phyloP scores from a whole-genome alignment of 2,329 filamentous ascomycete genomes.

The Thelonectria olida region DNA sequence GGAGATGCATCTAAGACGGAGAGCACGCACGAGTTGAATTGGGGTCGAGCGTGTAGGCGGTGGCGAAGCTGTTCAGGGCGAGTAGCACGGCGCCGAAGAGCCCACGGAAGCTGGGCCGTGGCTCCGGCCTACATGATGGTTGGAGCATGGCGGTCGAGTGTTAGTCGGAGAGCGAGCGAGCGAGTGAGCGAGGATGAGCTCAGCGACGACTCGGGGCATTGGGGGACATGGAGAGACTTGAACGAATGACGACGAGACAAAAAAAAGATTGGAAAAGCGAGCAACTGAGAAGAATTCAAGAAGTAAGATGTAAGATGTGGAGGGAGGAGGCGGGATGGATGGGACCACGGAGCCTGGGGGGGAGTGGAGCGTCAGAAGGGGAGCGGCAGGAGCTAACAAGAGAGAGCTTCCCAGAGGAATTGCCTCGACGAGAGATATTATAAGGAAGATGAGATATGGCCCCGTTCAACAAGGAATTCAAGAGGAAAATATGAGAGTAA shows the following conservation, averaged over 20 bases:
- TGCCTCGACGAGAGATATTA: background rate
- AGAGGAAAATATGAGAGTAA: too few species aligned
- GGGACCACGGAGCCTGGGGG: background rate
- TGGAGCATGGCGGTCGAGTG: conserved; percentile 32
- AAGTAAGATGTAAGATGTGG: conserved; percentile 8
- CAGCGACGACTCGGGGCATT: conserved; percentile 25
- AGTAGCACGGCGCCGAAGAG: conserved; percentile 39
- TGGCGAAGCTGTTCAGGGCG: conserved; percentile 35
- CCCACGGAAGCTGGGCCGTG: conserved; percentile 26
- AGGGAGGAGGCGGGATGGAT: conserved; percentile 10
- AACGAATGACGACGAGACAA: conserved; percentile 1
- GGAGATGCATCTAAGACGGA: background rate
- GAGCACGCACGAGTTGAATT: conserved; percentile 46
- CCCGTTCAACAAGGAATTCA: background rate
- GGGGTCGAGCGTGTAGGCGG: conserved; percentile 49
- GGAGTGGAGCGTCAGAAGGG: background rate
- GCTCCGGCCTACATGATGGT: conserved; percentile 18
- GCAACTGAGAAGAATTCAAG: conserved; percentile 10
- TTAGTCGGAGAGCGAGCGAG: conserved; percentile 19
- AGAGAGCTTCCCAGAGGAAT: background rate
- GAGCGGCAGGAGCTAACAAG: background rate
- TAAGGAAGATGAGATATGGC: background rate
- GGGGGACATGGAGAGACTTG: conserved; percentile 30
- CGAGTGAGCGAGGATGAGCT: conserved; percentile 27
- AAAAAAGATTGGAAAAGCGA: conserved; percentile 16